phyloP scores from a whole-genome alignment of 192 early-diverging fungal genomes.

The Chytriomyces sp. region DNA sequence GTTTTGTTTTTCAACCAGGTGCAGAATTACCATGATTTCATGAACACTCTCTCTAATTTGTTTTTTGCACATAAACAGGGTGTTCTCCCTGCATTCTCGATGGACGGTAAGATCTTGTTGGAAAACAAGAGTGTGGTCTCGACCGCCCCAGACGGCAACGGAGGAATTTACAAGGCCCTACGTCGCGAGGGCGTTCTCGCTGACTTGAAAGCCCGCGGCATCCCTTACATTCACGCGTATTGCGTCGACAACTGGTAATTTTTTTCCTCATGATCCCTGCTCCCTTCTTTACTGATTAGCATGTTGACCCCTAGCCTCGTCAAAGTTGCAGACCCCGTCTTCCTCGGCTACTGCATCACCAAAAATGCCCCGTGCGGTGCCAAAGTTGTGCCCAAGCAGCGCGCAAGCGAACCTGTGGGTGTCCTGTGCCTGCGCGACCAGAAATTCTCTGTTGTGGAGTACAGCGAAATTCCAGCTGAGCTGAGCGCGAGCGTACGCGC shows the following conservation, averaged over 20 bases:
- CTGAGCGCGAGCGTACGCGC: slow-evolving; percentile 69
- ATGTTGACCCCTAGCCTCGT: slow-evolving; percentile 58
- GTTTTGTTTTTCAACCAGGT: slow-evolving; percentile 94
- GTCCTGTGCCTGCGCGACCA: slow-evolving; percentile 89
- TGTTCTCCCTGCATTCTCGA: slow-evolving; percentile 87
- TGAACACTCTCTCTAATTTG: background rate
- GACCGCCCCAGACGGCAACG: slow-evolving; percentile 72
- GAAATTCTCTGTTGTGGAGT: slow-evolving; percentile 89
- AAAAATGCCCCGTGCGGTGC: slow-evolving; percentile 93
- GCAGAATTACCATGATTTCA: slow-evolving; percentile 40
- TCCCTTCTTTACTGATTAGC: slow-evolving; percentile 4
- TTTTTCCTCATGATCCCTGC: background rate
- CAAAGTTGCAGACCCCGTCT: slow-evolving; percentile 94
- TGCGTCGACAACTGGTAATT: slow-evolving; percentile 91
- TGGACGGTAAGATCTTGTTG: slow-evolving; percentile 93
- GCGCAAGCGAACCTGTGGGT: slow-evolving; percentile 89
- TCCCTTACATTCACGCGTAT: slow-evolving; percentile 91
- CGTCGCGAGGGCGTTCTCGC: slow-evolving; percentile 77
- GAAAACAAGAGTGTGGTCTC: slow-evolving; percentile 66
- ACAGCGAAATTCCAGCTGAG: slow-evolving; percentile 86
- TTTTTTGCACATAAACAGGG: slow-evolving; percentile 35
- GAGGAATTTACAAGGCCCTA: slow-evolving; percentile 95
- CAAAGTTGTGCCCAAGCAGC: slow-evolving; percentile 88
- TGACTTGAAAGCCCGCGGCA: slow-evolving; percentile 77
- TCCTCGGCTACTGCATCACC: slow-evolving; percentile 89